These are phyloP conservation scores for Tolypocladium tropicale DNA, from an alignment of 2,329 filamentous ascomycete genomes.

Conservation along the genomic window DNA sequence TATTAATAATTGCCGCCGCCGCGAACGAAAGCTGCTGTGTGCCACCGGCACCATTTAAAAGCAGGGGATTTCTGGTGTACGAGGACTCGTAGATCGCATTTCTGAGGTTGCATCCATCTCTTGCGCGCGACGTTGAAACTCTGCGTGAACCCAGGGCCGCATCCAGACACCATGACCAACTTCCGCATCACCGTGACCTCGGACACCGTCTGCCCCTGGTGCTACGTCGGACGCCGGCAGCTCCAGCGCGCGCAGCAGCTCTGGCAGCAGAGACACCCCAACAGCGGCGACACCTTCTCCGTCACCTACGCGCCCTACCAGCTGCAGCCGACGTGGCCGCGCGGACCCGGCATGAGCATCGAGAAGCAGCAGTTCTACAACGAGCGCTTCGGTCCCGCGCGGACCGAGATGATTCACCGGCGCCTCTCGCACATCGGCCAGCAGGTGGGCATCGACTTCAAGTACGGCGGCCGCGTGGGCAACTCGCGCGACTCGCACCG, in stretches of 20 bases:
- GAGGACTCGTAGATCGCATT: too few species aligned
- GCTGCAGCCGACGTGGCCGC: constrained; percentile 25
- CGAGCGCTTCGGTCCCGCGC: constrained; percentile 52
- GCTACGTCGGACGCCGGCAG: constrained; percentile 37
- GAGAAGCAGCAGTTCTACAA: constrained; percentile 27
- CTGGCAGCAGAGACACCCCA: constrained; percentile 28
- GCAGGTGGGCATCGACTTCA: constrained; percentile 29
- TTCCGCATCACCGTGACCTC: constrained; percentile 36
- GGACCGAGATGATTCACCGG: constrained; percentile 27
- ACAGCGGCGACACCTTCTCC: constrained; percentile 47
- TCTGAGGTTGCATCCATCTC: too few species aligned
- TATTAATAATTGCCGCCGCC: neutral
- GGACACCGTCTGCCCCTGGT: constrained; percentile 42
- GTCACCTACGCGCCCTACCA: constrained; percentile 36
- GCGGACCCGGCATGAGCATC: constrained; percentile 18
- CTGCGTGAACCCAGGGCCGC: neutral
- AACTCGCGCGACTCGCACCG: constrained; percentile 37
- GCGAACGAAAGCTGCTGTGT: too few species aligned
- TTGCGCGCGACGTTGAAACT: too few species aligned
- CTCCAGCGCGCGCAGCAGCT: constrained; percentile 34
- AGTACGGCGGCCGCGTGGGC: constrained; percentile 40
- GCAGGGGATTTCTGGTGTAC: too few species aligned
- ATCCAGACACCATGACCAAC: constrained; percentile 44
- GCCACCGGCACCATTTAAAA: too few species aligned
- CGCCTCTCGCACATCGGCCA: constrained; percentile 20